A percentile compares a stretch with the other conserved stretches of the same genome.
These are phyloP conservation scores for Aspergillus olivimuriae DNA, from an alignment of 495 filamentous ascomycete genomes.

Conservation along the genomic window DNA sequence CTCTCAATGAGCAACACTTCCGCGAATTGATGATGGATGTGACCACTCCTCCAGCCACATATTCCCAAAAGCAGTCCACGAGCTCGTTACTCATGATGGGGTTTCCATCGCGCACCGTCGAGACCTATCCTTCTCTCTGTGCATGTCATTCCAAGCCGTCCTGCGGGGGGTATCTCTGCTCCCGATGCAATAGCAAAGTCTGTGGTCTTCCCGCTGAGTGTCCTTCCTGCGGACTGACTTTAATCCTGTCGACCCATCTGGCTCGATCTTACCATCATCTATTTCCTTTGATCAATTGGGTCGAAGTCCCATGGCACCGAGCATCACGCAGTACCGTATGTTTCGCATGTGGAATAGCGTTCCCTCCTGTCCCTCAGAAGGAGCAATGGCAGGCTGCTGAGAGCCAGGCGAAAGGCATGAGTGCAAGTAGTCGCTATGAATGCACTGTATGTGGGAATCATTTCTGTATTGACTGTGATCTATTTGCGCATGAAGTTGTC, in stretches of 20 bases:
- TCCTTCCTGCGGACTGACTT: slow-evolving; percentile 83
- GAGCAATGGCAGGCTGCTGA: slow-evolving; percentile 32
- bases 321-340: slow-evolving; percentile 44
- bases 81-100: slow-evolving; percentile 94
- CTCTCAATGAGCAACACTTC: slow-evolving; percentile 83
- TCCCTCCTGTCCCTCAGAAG: slow-evolving; percentile 41
- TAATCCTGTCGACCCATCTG: slow-evolving; percentile 93
- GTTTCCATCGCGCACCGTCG: slow-evolving; percentile 88
- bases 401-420: slow-evolving; percentile 53
- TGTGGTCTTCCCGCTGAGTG: slow-evolving; percentile 90
- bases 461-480: slow-evolving; percentile 97
- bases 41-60: slow-evolving; percentile 81
- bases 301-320: slow-evolving; percentile 76
- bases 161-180: slow-evolving; percentile 86
- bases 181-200: slow-evolving; percentile 81
- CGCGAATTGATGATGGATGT: slow-evolving; percentile 79
- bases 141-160: slow-evolving; percentile 84
- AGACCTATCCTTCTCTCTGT: slow-evolving; percentile 67
- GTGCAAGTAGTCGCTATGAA: slow-evolving; percentile 80
- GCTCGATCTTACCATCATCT: slow-evolving; percentile 94
- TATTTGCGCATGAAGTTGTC: slow-evolving; percentile 85
- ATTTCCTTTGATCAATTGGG: slow-evolving; percentile 87
- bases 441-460: slow-evolving; percentile 78
- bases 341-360: slow-evolving; percentile 46
- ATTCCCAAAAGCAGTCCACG: slow-evolving; percentile 57